These are phyloP conservation scores for Lepidium aucheri DNA, from an alignment of 345 rosid species.

Conservation along the genomic window DNA sequence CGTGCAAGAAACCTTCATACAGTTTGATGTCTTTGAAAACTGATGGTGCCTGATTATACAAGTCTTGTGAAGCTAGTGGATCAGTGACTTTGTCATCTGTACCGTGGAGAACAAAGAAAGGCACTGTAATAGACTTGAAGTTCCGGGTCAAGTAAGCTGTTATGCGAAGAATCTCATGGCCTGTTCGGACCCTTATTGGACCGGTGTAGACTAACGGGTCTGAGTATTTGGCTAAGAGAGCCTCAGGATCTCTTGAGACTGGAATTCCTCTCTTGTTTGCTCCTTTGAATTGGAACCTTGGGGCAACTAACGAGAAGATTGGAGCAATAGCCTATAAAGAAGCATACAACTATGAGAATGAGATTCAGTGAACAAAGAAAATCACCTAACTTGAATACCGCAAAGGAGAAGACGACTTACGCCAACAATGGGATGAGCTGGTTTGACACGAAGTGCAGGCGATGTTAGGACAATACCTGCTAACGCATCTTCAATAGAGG, in stretches of 20 bases:
- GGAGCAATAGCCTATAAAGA: slow-evolving; percentile 81
- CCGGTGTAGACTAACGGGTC: slow-evolving; percentile 98
- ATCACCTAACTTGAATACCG: not conserved
- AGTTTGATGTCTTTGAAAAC: slow-evolving; percentile 76
- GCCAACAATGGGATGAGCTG: slow-evolving; percentile 93
- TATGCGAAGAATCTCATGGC: slow-evolving; percentile 84
- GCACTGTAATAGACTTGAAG: slow-evolving; percentile 57
- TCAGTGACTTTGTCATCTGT: slow-evolving; percentile 89
- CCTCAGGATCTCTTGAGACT: slow-evolving; percentile 90
- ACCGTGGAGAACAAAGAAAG: slow-evolving; percentile 93
- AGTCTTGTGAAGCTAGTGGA: slow-evolving; percentile 81
- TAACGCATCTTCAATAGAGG: slow-evolving; percentile 50
- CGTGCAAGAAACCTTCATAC: slow-evolving; percentile 90
- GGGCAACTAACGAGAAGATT: slow-evolving; percentile 67
- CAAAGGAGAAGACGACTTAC: slow-evolving; percentile 33
- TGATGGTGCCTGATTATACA: slow-evolving; percentile 75
- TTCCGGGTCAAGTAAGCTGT: slow-evolving; percentile 63
- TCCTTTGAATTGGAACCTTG: slow-evolving; percentile 89
- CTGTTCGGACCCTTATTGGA: slow-evolving; percentile 92
- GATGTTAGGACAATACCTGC: slow-evolving; percentile 83
- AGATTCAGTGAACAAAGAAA: not conserved
- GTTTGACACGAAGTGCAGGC: slow-evolving; percentile 92
- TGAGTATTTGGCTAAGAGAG: slow-evolving; percentile 75
- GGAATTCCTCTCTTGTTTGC: slow-evolving; percentile 98
- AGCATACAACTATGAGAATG: not conserved